Conservation (phyloP, 2,329 filamentous ascomycete species). For the Coniochaeta sp. region DNA sequence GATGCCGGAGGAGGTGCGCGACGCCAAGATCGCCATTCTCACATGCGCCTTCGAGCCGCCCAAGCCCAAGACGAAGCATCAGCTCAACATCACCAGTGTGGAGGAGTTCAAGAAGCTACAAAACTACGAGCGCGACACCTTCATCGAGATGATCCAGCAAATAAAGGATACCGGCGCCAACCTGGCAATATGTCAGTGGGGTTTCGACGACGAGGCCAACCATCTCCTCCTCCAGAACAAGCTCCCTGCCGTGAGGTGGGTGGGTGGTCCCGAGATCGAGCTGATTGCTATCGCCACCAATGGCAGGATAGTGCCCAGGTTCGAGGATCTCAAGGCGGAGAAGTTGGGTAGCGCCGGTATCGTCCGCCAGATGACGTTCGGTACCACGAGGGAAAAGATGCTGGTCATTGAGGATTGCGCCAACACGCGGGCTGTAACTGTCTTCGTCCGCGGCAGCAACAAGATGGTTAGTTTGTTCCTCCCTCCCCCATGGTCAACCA, state of each 20-base stretch:
- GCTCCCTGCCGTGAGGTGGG: conserved; percentile 93
- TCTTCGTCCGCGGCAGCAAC: conserved; percentile 96
- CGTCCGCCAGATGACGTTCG: conserved; percentile 92
- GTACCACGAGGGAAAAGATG: conserved; percentile 99
- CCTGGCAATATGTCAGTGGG: conserved; percentile 98
- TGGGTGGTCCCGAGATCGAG: conserved; percentile 96
- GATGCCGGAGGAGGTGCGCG: conserved; percentile 91
- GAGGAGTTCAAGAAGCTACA: conserved; percentile 99
- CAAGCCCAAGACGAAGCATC: conserved; percentile 99
- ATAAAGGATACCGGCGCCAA: conserved; percentile 98
- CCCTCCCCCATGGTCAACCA: not conserved
- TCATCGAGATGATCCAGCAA: conserved; percentile 96
- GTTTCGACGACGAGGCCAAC: conserved; percentile 98
- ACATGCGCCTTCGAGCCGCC: conserved; percentile 98
- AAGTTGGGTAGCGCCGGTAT: conserved; percentile 88
- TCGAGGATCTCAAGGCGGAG: conserved; percentile 84
- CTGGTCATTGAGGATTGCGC: conserved; percentile 98
- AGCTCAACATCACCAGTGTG: conserved; percentile 92
- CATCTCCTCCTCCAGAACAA: conserved; percentile 94
- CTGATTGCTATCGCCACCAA: conserved; percentile 98
- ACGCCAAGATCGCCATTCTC: conserved; percentile 95
- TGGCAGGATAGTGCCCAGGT: conserved; percentile 92
- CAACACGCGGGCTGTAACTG: conserved; percentile 91
- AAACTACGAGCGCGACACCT: conserved; percentile 92
- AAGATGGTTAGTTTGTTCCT: conserved; percentile 72